A percentile compares a stretch with the other conserved stretches of the same genome.
phyloP scores from a whole-genome alignment of 225 moss, liverwort and hornwort species.

The Neckera pumila region DNA sequence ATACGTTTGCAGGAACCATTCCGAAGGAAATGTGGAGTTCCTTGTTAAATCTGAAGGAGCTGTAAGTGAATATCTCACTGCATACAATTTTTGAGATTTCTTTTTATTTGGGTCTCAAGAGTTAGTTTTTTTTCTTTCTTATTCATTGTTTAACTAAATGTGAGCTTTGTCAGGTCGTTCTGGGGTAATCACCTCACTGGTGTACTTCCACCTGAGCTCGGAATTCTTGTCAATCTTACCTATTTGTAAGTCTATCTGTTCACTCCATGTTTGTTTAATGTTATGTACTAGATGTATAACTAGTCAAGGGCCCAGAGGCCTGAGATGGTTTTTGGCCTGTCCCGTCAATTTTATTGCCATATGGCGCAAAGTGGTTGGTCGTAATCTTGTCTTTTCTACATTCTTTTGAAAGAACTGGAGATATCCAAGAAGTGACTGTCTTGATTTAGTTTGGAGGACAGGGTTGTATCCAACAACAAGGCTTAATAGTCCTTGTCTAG shows the following conservation, averaged over 20 bases:
- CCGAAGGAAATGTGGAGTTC: conserved; percentile 7
- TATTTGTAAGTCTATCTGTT: conserved; percentile 13
- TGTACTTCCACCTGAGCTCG: conserved; percentile 10
- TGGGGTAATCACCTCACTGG: conserved; percentile 24
- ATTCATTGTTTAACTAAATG: background rate
- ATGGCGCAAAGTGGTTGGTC: background rate
- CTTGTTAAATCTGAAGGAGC: conserved; percentile 10
- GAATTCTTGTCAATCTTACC: conserved; percentile 18
- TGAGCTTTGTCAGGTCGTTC: conserved; percentile 7
- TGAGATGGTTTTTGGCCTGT: background rate
- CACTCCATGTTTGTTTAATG: background rate
- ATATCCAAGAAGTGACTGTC: background rate
- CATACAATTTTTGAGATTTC: background rate
- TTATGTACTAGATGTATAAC: background rate
- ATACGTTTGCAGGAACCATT: conserved; percentile 16
- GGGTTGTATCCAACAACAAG: background rate
- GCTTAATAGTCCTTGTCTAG: no score
- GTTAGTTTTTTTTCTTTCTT: background rate
- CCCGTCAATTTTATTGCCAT: background rate
- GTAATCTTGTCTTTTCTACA: no score
- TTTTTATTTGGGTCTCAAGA: background rate
- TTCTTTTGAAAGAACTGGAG: no score
- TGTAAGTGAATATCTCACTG: conserved; percentile 10
- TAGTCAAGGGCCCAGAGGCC: background rate
- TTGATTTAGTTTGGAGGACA: background rate